Base-by-base conservation (phyloP, 345 rosid genomes). In the Odontarrhena argentea region DNA sequence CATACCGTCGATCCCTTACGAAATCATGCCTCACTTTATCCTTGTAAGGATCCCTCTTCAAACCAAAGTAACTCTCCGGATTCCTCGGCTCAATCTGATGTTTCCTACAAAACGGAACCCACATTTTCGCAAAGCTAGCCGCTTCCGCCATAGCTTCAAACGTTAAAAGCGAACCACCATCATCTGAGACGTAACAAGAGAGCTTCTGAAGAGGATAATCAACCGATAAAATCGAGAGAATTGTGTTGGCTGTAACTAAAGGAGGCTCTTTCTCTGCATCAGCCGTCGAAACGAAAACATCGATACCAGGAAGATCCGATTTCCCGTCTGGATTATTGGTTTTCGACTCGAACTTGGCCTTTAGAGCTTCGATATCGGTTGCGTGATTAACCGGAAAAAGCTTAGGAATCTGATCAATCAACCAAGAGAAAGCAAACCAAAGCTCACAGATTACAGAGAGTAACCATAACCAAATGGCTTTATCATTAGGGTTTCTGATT, bases 71-170 rank as follows among this genome's bases (percentile, higher is more conserved):
- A 10, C 87, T 76, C n/a, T 91, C 96, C 0, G 97, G 94, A 61
- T 88, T 88, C 65, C 94, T 70, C 2, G 97, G 94, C 80, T 86
- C 88, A 26, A 91, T 80, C 18, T 28, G 52, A 54, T 91, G 96
- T 57, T 91, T 91, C 72, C 88, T 63, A 63, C 96, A 91, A 63
- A 91, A 91, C n/a, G 96, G 97, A 3, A 91, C 92, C 97, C 97
- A 88, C 41, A 69, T 54, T 41, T 74, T 79, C 8, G 96, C 94
- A 60, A 88, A 91, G 80, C 96, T 86, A 38, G 90, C 96, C 0
- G 96, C 94, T 76, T 91, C 97, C 0, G 97, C 94, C 87, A 88
- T 88, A 67, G 96, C 91, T 81, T 91, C 97, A 59, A 91, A 91
- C 6, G 97, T 91, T 4, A 91, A 68, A 43, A 91, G 84, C 0